A percentile compares a stretch with the other conserved stretches of the same genome.
Conservation (phyloP, 805 yeast species). For the Barnettozyma wickerhamii region DNA sequence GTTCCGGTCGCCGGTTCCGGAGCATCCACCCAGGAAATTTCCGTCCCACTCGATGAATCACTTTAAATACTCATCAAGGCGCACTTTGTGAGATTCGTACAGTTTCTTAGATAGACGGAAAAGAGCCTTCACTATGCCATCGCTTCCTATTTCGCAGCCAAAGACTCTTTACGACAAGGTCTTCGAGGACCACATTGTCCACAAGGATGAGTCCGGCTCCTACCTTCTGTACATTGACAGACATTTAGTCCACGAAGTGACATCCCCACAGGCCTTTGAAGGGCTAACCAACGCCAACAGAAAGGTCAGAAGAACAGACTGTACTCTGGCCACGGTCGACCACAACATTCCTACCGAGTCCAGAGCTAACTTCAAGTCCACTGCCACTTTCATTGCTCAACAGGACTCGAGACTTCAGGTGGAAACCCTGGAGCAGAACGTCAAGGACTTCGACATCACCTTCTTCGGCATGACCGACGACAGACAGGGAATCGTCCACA, state of each 20-base stretch:
- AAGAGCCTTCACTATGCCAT: conserved; percentile 28
- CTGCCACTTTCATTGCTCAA: conserved; percentile 79
- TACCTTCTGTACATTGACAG: conserved; percentile 89
- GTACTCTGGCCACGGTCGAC: conserved; percentile 93
- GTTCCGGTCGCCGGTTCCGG: conserved; percentile 11
- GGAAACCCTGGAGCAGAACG: conserved; percentile 87
- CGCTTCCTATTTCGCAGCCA: conserved; percentile 35
- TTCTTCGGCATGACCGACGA: conserved; percentile 92
- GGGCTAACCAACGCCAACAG: conserved; percentile 88
- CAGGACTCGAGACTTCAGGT: conserved; percentile 92
- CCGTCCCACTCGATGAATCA: background rate
- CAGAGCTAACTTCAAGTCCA: conserved; percentile 69
- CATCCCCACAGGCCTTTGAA: conserved; percentile 99
- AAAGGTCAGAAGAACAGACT: conserved; percentile 83
- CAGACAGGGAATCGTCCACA: conserved; percentile 98
- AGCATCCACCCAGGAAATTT: too few species aligned
- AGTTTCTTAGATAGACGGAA: too few species aligned
- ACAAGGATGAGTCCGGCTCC: conserved; percentile 83
- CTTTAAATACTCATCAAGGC: conserved; percentile 1
- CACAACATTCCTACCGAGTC: conserved; percentile 96
- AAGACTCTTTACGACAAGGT: conserved; percentile 93
- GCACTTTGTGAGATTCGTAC: too few species aligned
- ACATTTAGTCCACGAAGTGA: conserved; percentile 96
- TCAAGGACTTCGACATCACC: conserved; percentile 81
- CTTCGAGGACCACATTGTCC: conserved; percentile 90